A percentile compares a stretch with the other conserved stretches of the same genome.
These are phyloP conservation scores for Lecanicillium sp. DNA, from an alignment of 2,329 filamentous ascomycete species.

Conservation along the genomic window DNA sequence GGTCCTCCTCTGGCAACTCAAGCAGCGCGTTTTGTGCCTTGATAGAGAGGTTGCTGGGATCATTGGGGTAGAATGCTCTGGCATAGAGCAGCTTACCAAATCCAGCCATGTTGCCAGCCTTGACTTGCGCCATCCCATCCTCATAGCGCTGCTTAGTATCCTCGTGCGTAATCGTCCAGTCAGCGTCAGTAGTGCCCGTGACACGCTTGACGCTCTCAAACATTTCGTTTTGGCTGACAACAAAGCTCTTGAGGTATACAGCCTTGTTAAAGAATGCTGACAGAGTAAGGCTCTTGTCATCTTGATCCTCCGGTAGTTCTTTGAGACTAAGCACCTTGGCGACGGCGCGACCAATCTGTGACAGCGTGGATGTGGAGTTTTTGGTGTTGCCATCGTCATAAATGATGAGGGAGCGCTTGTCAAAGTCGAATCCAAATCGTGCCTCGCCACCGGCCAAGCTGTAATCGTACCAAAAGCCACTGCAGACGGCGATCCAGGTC, in stretches of 20 bases:
- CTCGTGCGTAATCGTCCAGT: constrained; percentile 51
- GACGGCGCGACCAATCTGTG: constrained; percentile 46
- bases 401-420: constrained; percentile 30
- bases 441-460: constrained; percentile 30
- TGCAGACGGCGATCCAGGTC: constrained; percentile 42
- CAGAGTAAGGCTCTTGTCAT: constrained; percentile 19
- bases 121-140: constrained; percentile 33
- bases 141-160: constrained; percentile 35
- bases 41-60: constrained; percentile 28
- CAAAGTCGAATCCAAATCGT: constrained; percentile 41
- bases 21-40: constrained; percentile 40
- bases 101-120: constrained; percentile 30
- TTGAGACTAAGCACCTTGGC: constrained; percentile 40
- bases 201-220: constrained; percentile 51
- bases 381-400: constrained; percentile 47
- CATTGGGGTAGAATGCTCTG: constrained; percentile 36
- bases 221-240: constrained; percentile 54
- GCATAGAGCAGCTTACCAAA: constrained; percentile 44
- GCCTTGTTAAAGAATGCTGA: constrained; percentile 35
- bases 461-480: constrained; percentile 47
- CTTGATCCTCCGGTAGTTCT: constrained; percentile 28
- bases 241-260: constrained; percentile 48
- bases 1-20: constrained; percentile 42
- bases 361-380: constrained; percentile 46
- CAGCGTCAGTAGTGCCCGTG: constrained; percentile 43